These are phyloP conservation scores for Russula ochroleuca DNA, from an alignment of 768 basidiomycete genomes.

Conservation along the genomic window DNA sequence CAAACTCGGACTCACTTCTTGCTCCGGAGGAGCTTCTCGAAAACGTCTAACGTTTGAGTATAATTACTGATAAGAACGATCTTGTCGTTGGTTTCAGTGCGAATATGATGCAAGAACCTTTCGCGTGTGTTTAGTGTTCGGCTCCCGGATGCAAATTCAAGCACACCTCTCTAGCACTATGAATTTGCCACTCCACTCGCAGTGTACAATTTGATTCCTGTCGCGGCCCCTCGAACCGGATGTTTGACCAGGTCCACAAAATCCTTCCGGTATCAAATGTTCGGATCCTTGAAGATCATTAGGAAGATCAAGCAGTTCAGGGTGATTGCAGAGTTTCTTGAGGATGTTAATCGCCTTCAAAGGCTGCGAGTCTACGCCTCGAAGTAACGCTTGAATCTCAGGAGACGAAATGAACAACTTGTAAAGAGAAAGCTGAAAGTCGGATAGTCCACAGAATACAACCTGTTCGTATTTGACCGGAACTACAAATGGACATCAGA, in stretches of 20 bases:
- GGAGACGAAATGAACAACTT: conserved; percentile 88
- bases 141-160: neutral
- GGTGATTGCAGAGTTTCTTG: conserved; percentile 95
- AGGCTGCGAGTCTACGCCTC: conserved; percentile 87
- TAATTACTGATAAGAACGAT: conserved; percentile 97
- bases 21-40: conserved; percentile 80
- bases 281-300: conserved; percentile 81
- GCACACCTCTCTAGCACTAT: conserved; percentile 82
- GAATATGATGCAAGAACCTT: conserved; percentile 83
- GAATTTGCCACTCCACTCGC: conserved; percentile 90
- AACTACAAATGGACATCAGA: conserved; percentile 46
- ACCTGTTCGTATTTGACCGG: conserved; percentile 99
- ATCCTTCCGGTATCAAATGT: conserved; percentile 75
- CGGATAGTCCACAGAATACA: conserved; percentile 84
- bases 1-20: conserved; percentile 58
- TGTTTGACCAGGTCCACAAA: conserved; percentile 49
- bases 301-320: conserved; percentile 82
- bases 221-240: conserved; percentile 40
- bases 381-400: conserved; percentile 84
- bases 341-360: conserved; percentile 92
- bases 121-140: conserved; percentile 2
- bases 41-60: conserved; percentile 90
- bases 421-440: conserved; percentile 82
- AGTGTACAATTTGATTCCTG: conserved; percentile 52
- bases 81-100: conserved; percentile 82